Base-by-base conservation (phyloP, 1,139 yeast genomes). In the Magnusiomyces fungicola region DNA sequence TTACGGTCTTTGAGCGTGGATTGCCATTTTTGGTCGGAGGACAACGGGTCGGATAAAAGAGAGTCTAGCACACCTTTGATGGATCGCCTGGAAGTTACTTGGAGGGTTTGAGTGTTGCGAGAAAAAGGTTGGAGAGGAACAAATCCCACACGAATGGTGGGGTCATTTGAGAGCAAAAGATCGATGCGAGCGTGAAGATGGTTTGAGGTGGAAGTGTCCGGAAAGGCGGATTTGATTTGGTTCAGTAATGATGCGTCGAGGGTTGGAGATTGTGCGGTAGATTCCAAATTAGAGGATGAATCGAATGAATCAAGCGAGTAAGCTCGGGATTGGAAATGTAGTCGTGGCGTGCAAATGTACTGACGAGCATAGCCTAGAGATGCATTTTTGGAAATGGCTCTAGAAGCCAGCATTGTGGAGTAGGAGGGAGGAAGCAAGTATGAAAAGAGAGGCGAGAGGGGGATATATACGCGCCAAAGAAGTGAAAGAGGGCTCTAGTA, bases 31-130 rank as follows among this genome's bases (percentile, higher is more conserved):
- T 63, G 62, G 42, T 64, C 65, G 27, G 64, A 56, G 2, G 65
- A 61, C 22, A 68, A 54, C n/a, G 71, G 71, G 41, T 68, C 71
- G 1, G 65, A 63, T 29, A 68, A 55, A 16, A 65, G 53, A 14
- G 65, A 60, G 40, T 67, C 67, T 33, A 67, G 56, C 3, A 65
- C 56, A 4, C 58, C 52, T 38, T 61, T 58, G 44, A 61, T 58
- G 22, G 44, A 16, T 56, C 59, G 6, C 53, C 52, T 5, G 68
- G 61, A 16, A 57, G 58, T 25, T 56, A 53, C 5, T 53, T 39
- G 54, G 34, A 54, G 58, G 5, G 38, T 34, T 9, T 34, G 22
- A n/a, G 23, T 34, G 16, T 21, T 34, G 5, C 23, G 7, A 3
- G 71, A 69, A 5, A 67, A 55, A 5, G 68, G 48, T 4, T 63